These are phyloP conservation scores for Kodamaea fungicola DNA, from an alignment of 1,139 yeast genomes.

Conservation along the genomic window DNA sequence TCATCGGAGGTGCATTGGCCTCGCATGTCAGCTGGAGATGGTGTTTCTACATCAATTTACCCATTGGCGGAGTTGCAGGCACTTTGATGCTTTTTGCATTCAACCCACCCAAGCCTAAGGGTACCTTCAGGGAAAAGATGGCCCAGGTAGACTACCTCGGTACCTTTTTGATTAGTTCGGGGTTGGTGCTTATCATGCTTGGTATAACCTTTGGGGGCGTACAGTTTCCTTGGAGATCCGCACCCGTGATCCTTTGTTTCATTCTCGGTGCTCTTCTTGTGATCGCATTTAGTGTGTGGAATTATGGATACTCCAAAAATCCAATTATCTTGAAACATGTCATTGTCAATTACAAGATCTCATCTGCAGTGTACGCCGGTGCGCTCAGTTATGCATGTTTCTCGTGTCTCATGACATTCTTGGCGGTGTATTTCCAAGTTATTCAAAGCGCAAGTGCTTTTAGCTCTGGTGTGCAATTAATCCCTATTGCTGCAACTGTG, in stretches of 20 bases:
- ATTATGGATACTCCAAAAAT: conserved; percentile 39
- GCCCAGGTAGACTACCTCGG: conserved; percentile 47
- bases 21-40: conserved; percentile 70
- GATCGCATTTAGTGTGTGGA: conserved; percentile 43
- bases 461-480: conserved; percentile 18
- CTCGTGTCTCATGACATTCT: conserved; percentile 15
- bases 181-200: conserved; percentile 42
- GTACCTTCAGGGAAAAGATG: conserved; percentile 39
- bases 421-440: conserved; percentile 23
- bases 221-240: conserved; percentile 50
- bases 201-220: conserved; percentile 53
- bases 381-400: conserved; percentile 17
- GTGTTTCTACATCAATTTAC: conserved; percentile 73
- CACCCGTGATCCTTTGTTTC: conserved; percentile 52
- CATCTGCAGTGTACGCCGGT: conserved; percentile 31
- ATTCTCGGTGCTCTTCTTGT: conserved; percentile 48
- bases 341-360: conserved; percentile 29
- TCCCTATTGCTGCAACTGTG: conserved; percentile 18
- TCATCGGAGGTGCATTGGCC: conserved; percentile 66
- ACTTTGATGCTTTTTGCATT: conserved; percentile 43
- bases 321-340: conserved; percentile 48
- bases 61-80: conserved; percentile 60
- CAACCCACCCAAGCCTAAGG: conserved; percentile 51
- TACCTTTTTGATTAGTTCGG: conserved; percentile 35
- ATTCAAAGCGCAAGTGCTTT: conserved; percentile 16